phyloP scores from a whole-genome alignment of 2,329 filamentous ascomycete species.

The Scedosporium apiospermum region DNA sequence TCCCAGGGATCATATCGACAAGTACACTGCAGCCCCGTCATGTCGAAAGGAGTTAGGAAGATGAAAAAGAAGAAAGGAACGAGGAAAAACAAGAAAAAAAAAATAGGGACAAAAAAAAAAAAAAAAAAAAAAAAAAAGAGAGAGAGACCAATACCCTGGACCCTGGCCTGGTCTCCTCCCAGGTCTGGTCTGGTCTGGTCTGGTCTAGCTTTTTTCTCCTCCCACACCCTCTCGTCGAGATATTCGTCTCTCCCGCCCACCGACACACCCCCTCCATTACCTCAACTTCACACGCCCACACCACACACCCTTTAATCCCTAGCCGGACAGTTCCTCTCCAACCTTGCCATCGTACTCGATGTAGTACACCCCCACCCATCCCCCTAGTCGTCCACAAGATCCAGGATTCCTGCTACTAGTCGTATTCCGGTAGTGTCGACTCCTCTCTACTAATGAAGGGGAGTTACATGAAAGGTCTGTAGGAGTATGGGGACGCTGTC shows the following conservation, averaged over 20 bases:
- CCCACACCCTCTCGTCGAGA: neutral
- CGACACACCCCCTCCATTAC: neutral
- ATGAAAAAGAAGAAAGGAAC: too few relatives aligned
- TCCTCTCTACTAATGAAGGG: neutral
- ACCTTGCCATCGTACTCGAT: neutral
- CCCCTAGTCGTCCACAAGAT: neutral
- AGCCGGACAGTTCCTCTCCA: neutral
- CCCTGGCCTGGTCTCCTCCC: neutral
- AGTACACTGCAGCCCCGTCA: too few relatives aligned
- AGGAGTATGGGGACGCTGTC: too few relatives aligned
- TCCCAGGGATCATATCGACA: too few relatives aligned
- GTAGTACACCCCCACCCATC: neutral
- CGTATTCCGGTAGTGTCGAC: neutral
- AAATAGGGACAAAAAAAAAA: too few relatives aligned
- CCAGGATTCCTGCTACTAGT: neutral
- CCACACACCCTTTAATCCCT: neutral
- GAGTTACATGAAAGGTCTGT: too few relatives aligned
- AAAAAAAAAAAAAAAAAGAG: too few relatives aligned
- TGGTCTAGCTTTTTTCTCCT: neutral
- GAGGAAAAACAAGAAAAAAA: too few relatives aligned
- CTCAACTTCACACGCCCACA: neutral
- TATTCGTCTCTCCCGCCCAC: neutral
- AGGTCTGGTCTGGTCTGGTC: neutral
- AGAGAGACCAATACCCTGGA: neutral
- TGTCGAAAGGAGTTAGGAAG: too few relatives aligned